phyloP scores from a whole-genome alignment of 2,329 filamentous ascomycete species.

The Colletotrichum sp. region DNA sequence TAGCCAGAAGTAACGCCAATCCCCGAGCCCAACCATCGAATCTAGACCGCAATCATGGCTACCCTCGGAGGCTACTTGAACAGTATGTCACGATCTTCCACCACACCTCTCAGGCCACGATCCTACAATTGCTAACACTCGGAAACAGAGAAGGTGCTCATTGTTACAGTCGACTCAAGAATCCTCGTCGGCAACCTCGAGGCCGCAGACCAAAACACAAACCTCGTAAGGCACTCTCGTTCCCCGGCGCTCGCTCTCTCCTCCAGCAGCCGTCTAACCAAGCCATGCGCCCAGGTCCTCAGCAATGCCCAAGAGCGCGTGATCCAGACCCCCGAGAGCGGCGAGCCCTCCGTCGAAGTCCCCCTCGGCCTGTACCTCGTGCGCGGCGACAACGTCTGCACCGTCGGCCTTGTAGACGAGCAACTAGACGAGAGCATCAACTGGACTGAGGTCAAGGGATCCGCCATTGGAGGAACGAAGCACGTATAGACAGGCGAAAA shows the following conservation, averaged over 20 bases:
- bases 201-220: constrained; percentile 90
- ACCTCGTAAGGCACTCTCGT: constrained; percentile 65
- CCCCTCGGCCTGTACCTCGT: constrained; percentile 90
- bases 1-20: neutral
- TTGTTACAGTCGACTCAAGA: constrained; percentile 91
- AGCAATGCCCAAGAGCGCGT: constrained; percentile 86
- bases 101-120: neutral
- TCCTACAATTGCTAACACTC: constrained; percentile 29
- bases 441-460: constrained; percentile 89
- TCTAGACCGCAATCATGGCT: constrained; percentile 38
- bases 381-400: constrained; percentile 90
- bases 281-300: constrained; percentile 65
- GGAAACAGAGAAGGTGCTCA: constrained; percentile 80
- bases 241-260: neutral
- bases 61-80: constrained; percentile 50
- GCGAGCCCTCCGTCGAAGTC: constrained; percentile 80
- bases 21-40: neutral
- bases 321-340: constrained; percentile 84
- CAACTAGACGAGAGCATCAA: constrained; percentile 88
- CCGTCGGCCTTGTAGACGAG: constrained; percentile 90
- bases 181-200: constrained; percentile 83
- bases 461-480: constrained; percentile 84
- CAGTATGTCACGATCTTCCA: constrained; percentile 35
- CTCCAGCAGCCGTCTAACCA: neutral
- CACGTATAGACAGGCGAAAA: constrained; percentile 56